phyloP scores from a whole-genome alignment of 257 asterid genomes.

The Craterostigma plantagineum region DNA sequence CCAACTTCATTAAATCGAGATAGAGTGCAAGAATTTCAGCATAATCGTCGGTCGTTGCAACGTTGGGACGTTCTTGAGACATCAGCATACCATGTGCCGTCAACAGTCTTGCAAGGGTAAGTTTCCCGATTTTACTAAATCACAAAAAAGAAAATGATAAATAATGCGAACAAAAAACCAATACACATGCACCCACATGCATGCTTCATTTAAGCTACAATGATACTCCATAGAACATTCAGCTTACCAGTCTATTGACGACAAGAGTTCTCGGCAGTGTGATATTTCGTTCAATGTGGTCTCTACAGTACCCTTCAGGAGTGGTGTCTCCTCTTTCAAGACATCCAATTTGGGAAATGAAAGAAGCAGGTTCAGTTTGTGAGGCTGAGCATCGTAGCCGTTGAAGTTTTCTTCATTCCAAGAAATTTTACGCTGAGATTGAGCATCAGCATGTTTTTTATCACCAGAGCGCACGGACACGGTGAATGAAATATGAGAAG shows the following conservation, averaged over 20 bases:
- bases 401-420: constrained; percentile 43
- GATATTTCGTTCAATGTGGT: constrained; percentile 45
- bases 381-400: constrained; percentile 18
- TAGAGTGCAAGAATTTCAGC: constrained; percentile 62
- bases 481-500: constrained; percentile 34
- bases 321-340: constrained; percentile 15
- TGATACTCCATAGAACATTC: constrained; percentile 6
- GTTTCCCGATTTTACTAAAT: constrained; percentile 88
- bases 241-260: constrained; percentile 51
- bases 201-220: constrained; percentile 4
- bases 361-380: constrained; percentile 18
- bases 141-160: constrained; percentile 4
- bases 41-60: constrained; percentile 20
- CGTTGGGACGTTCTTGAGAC: constrained; percentile 20
- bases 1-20: constrained; percentile 56
- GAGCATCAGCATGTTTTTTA: constrained; percentile 18
- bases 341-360: constrained; percentile 24
- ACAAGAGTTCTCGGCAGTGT: constrained; percentile 58
- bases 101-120: constrained; percentile 83
- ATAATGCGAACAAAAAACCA: constrained; percentile 1
- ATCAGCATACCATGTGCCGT: constrained; percentile 43
- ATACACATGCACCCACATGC: not conserved
- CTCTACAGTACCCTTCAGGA: constrained; percentile 22
- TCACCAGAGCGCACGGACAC: constrained; percentile 20
- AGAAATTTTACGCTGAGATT: constrained; percentile 20